Percentiles rank a stretch among this genome's conserved stretches.
phyloP scores from a whole-genome alignment of 2,329 filamentous ascomycete species.

The Chrysosporium keratinophilum region DNA sequence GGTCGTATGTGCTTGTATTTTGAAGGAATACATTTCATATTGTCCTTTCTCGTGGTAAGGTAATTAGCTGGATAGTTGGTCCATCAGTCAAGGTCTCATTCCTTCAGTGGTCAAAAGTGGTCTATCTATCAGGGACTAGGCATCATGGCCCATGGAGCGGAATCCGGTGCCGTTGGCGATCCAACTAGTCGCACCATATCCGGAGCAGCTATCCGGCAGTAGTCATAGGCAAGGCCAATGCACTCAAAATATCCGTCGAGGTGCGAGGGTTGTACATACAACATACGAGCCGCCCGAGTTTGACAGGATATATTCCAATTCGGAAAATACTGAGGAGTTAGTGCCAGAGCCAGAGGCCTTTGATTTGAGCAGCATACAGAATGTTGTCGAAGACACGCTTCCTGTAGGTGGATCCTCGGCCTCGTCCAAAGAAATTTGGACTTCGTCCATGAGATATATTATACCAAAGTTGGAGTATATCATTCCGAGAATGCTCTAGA shows the following conservation, averaged over 20 bases:
- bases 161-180: too few species aligned
- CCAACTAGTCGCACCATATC: not conserved
- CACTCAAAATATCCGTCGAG: constrained; percentile 47
- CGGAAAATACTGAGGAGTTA: constrained; percentile 72
- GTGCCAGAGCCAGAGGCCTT: constrained; percentile 75
- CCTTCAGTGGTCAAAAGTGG: too few species aligned
- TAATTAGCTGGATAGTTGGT: too few species aligned
- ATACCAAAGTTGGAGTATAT: constrained; percentile 71
- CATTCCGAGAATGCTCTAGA: constrained; percentile 66
- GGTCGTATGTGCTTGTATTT: too few species aligned
- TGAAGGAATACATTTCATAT: too few species aligned
- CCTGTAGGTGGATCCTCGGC: constrained; percentile 46
- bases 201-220: too few species aligned
- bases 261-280: constrained; percentile 31
- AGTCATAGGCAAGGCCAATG: constrained; percentile 50
- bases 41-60: too few species aligned
- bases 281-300: constrained; percentile 56
- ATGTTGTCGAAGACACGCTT: constrained; percentile 62
- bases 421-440: constrained; percentile 66
- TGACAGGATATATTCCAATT: constrained; percentile 68
- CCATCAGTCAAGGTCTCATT: too few species aligned
- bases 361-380: constrained; percentile 62
- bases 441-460: constrained; percentile 59
- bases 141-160: not conserved
- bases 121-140: not conserved